Conservation (phyloP, 2,329 filamentous ascomycete species). For the Hypoxylon sp. region DNA sequence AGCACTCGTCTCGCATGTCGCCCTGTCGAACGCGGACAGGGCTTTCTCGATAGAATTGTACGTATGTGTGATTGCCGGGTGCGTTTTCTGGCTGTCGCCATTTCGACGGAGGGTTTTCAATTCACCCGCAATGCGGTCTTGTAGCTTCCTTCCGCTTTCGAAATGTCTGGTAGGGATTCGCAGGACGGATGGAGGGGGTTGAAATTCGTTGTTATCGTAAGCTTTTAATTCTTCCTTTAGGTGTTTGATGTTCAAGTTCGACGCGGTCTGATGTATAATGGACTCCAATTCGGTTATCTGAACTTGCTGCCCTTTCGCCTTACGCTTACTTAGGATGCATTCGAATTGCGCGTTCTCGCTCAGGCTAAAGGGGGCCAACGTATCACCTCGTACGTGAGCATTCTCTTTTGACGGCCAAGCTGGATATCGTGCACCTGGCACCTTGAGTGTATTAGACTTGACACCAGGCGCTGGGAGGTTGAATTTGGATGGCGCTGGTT, state of each 20-base stretch:
- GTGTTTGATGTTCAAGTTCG: conserved; percentile 59
- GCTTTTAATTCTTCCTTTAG: conserved; percentile 55
- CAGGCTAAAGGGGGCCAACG: not conserved
- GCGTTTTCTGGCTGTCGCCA: conserved; percentile 53
- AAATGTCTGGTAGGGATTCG: conserved; percentile 70
- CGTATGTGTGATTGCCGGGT: conserved; percentile 73
- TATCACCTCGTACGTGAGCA: conserved; percentile 72
- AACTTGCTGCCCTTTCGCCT: conserved; percentile 66
- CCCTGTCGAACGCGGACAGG: conserved; percentile 85
- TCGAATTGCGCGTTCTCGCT: not conserved
- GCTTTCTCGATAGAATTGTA: conserved; percentile 72
- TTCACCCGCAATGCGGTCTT: conserved; percentile 63
- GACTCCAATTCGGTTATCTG: conserved; percentile 61
- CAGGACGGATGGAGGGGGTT: conserved; percentile 64
- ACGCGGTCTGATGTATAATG: conserved; percentile 56
- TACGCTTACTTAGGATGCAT: conserved; percentile 54
- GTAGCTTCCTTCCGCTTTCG: conserved; percentile 70
- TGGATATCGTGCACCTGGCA: conserved; percentile 76
- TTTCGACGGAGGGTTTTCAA: conserved; percentile 56
- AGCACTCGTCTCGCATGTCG: conserved; percentile 77
- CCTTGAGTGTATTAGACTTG: conserved; percentile 66
- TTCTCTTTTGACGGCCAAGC: conserved; percentile 80
- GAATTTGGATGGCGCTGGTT: conserved; percentile 51
- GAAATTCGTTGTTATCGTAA: conserved; percentile 59
- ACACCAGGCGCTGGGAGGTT: conserved; percentile 62